phyloP scores from a whole-genome alignment of 2,329 filamentous ascomycete species.

The Penicillium sp. region DNA sequence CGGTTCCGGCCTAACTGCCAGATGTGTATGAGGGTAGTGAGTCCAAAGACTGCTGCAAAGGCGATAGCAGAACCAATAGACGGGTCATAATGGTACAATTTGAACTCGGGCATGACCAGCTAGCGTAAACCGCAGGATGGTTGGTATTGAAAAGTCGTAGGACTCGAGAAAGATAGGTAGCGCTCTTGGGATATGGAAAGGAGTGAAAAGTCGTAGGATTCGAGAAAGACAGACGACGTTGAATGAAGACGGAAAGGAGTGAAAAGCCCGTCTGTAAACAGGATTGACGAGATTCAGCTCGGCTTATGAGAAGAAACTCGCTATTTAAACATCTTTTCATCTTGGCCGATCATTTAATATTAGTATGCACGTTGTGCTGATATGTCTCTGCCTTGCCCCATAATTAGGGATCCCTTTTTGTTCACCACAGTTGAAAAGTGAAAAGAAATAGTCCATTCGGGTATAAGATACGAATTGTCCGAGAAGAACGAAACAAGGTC shows the following conservation, averaged over 20 bases:
- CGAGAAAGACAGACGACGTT: not conserved
- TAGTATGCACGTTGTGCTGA: not conserved
- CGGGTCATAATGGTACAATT: conserved; percentile 21
- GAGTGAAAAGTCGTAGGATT: not conserved
- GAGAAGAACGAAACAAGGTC: not conserved
- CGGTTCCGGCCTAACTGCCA: conserved; percentile 17
- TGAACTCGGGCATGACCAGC: conserved; percentile 5
- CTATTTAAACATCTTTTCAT: not conserved
- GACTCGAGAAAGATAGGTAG: not conserved
- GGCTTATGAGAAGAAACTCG: not conserved
- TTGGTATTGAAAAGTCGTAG: not conserved
- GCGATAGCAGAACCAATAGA: conserved; percentile 11
- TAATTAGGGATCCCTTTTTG: not conserved
- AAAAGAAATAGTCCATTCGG: not conserved
- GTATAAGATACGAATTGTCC: conserved; percentile 1
- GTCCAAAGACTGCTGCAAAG: conserved; percentile 29
- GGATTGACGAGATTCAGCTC: not conserved
- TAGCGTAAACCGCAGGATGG: not conserved
- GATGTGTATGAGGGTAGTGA: conserved; percentile 12
- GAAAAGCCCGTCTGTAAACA: not conserved
- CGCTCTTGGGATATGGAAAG: not conserved
- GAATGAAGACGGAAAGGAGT: not conserved
- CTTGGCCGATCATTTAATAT: not conserved
- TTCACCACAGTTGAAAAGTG: not conserved
- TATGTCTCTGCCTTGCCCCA: not conserved